A percentile compares a stretch with the other conserved stretches of the same genome.
phyloP scores from a whole-genome alignment of 2,329 filamentous ascomycete genomes.

The Fusarium annulatum region DNA sequence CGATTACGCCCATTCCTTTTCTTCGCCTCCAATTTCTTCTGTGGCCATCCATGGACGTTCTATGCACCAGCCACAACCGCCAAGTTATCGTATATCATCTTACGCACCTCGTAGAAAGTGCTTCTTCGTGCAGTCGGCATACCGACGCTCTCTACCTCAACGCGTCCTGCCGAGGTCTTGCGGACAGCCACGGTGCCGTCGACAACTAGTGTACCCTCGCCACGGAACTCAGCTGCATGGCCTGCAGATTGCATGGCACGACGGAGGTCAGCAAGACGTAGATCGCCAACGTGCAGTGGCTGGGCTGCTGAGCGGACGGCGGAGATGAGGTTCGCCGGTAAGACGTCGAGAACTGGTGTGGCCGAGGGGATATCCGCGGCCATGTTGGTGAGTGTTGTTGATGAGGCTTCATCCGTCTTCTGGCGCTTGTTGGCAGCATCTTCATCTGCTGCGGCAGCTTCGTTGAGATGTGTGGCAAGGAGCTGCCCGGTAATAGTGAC shows the following conservation, averaged over 20 bases:
- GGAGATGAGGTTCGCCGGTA: conserved; percentile 71
- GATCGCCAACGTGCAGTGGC: conserved; percentile 92
- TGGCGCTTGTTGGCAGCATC: conserved; percentile 60
- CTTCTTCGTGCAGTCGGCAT: conserved; percentile 56
- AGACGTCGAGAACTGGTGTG: conserved; percentile 64
- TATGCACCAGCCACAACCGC: conserved; percentile 85
- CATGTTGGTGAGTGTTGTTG: conserved; percentile 42
- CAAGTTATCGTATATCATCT: conserved; percentile 91
- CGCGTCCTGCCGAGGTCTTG: conserved; percentile 86
- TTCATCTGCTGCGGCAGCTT: conserved; percentile 53
- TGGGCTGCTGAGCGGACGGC: conserved; percentile 82
- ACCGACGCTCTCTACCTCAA: conserved; percentile 86
- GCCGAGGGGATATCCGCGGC: conserved; percentile 38
- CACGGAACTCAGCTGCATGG: conserved; percentile 90
- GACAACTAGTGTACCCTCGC: conserved; percentile 90
- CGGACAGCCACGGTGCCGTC: conserved; percentile 89
- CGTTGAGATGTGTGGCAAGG: conserved; percentile 58
- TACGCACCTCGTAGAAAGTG: conserved; percentile 88
- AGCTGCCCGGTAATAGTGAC: conserved; percentile 87
- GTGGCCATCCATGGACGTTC: neutral
- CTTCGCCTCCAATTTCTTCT: neutral
- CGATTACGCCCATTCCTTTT: conserved; percentile 10
- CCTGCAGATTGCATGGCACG: conserved; percentile 84
- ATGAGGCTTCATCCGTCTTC: conserved; percentile 55
- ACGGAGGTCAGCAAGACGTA: conserved; percentile 87